Evolutionary conservation across 306 rosid species (phyloP).

Genomic region (Malus asiatica): DNA sequence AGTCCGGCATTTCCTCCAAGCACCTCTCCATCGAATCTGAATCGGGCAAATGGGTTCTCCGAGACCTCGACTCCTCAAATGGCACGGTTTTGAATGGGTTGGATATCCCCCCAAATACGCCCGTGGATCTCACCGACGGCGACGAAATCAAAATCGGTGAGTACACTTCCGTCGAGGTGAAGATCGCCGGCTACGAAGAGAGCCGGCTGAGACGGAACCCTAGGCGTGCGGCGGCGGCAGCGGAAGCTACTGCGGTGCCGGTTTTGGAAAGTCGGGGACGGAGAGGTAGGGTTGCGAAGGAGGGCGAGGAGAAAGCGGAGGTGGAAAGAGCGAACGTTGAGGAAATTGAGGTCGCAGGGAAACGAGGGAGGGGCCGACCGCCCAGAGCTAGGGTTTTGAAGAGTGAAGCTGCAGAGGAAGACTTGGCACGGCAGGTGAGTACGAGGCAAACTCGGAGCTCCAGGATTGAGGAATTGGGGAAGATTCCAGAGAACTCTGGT

Average conservation of each 20-base stretch:
- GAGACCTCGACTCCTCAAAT: constrained; percentile 73
- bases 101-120: constrained; percentile 26
- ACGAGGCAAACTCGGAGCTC: constrained; percentile 18
- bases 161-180: constrained; percentile 42
- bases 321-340: constrained; percentile 4
- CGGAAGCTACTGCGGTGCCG: not conserved
- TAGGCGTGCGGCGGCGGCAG: constrained; percentile 27
- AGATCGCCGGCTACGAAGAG: constrained; percentile 14
- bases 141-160: constrained; percentile 68
- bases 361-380: constrained; percentile 14
- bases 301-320: not conserved
- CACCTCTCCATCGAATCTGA: constrained; percentile 47
- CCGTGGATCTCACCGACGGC: constrained; percentile 38
- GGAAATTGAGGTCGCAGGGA: constrained; percentile 1
- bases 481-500: constrained; percentile 17
- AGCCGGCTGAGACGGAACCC: constrained; percentile 35
- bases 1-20: constrained; percentile 63
- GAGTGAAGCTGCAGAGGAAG: not conserved
- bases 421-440: not conserved
- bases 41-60: constrained; percentile 51
- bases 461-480: constrained; percentile 19
- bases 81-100: constrained; percentile 56
- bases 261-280: constrained; percentile 2
- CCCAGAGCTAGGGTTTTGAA: constrained; percentile 25
- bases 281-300: constrained; percentile 18